Evolutionary conservation across 768 basidiomycete species (phyloP).

Genomic region (Hericium coralloides): DNA sequence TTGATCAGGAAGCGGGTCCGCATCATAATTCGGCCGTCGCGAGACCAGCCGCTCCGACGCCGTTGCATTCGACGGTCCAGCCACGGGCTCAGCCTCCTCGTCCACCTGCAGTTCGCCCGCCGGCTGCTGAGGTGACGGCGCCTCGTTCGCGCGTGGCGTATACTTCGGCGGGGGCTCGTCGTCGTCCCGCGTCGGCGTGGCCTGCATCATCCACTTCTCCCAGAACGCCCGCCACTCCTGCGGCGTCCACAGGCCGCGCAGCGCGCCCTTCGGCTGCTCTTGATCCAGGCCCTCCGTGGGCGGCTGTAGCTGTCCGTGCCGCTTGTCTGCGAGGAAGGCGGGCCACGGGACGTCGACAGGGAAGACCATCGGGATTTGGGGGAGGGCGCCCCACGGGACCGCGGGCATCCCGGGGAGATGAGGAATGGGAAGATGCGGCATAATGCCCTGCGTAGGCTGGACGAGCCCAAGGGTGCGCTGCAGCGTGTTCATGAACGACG

Average conservation of each 20-base stretch:
- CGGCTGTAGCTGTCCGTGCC: conserved; percentile 18
- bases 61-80: conserved; percentile 15
- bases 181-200: conserved; percentile 29
- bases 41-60: conserved; percentile 23
- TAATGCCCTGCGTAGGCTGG: conserved; percentile 48
- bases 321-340: conserved; percentile 47
- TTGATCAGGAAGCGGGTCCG: conserved; percentile 44
- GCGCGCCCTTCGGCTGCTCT: conserved; percentile 23
- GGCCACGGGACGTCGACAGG: conserved; percentile 68
- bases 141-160: conserved; percentile 41
- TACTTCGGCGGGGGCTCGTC: conserved; percentile 66
- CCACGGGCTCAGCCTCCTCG: neutral
- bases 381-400: conserved; percentile 35
- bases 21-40: conserved; percentile 34
- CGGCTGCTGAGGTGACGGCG: conserved; percentile 3
- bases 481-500: conserved; percentile 59
- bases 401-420: conserved; percentile 26
- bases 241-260: conserved; percentile 18
- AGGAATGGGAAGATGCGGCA: conserved; percentile 42
- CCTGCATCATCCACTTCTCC: conserved; percentile 59
- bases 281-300: conserved; percentile 16
- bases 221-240: conserved; percentile 63
- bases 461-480: conserved; percentile 61
- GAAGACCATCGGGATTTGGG: conserved; percentile 69
- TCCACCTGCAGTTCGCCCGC: conserved; percentile 7